Base-by-base conservation (phyloP, 495 filamentous ascomycete genomes). In the Tuber umbilicatum region DNA sequence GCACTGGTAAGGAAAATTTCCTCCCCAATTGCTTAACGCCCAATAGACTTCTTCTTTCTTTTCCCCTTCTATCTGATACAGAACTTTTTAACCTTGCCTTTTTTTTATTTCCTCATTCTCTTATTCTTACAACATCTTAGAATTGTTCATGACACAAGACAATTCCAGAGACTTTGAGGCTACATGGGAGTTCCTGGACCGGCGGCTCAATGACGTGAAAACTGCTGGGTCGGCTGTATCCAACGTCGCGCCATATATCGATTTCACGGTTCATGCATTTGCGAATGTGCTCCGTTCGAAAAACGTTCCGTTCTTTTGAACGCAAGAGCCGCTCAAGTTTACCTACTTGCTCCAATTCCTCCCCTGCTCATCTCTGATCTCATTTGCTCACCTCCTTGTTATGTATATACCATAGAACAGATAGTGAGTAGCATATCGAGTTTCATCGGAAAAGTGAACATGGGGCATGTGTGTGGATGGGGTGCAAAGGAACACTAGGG, bases 121-220 rank as follows among this genome's bases (percentile, higher is more conserved):
- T 71, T 41, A 2, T 41, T 70, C 42, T 42, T 39, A 38, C 41
- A 19, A 38, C 35, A 23, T 69, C 37, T 50, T 47, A 40, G 95
- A 99, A 83, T 85, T 97, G 4, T 94, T 94, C 83, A 97, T 97
- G 94, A 98, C 93, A 23, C 91, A 91, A 68, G 96, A 98, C 82
- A 84, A 82, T 73, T 91, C 89, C 0, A 82, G 85, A 0, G 89
- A 88, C 21, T 92, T 90, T 77, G 79, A 75, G 2, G 92, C 93
- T 71, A 98, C 95, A 37, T 90, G 90, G 78, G 84, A 87, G 39
- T 99, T 97, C 82, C 83, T 97, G 74, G 86, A 90, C 68, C 85
- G 93, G 55, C 85, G 95, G 69, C 85, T 98, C 69, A 87, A 89
- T 78, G 94, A 95, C 85, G 86, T 86, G 27, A 84, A 85, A 73